Evolutionary conservation across 306 rosid genomes (phyloP), one percentile per base, ranked within the genome.

Genomic region (Vicia villosa): DNA sequence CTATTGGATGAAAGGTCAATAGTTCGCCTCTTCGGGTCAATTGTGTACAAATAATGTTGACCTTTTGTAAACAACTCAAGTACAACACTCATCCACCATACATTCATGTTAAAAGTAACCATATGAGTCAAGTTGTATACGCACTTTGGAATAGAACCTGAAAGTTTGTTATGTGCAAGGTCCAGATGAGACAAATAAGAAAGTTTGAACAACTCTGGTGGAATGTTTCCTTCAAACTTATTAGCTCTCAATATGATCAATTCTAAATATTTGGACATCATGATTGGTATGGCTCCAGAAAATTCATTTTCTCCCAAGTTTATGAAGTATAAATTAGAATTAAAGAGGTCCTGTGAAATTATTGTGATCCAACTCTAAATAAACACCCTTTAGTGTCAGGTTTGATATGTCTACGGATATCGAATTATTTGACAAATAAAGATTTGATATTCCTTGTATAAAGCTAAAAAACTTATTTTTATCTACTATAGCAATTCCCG

Each of bases 281-380:
- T 36, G 1, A 6, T 19, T 1, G 46, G 59, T 30, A 66, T 46
- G 8, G 8, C 47, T 50, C 73, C 62, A 50, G 10, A 68, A 68
- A 50, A 50, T 16, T 16, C 3, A 50, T 34, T 34, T 34, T 13
- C 13, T 3, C 10, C 15, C n/a, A n/a, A n/a, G n/a, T n/a, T n/a
- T n/a, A n/a, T n/a, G n/a, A n/a, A n/a, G n/a, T n/a, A n/a, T n/a
- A n/a, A n/a, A n/a, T n/a, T n/a, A n/a, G n/a, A n/a, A n/a, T n/a
- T n/a, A n/a, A n/a, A n/a, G n/a, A n/a, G n/a, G n/a, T 55, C 65
- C 74, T 5, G 26, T 58, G 59, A 70, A 70, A 42, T 17, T 43
- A 14, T 70, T 70, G 3, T 2, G 8, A 4, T 10, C 15, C 3
- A 70, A 17, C 1, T 0, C 0, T 26, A 58, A 1, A 4, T 0